Evolutionary conservation across 2,329 filamentous ascomycete species (phyloP), one percentile per base, ranked within the genome.

Genomic region (Furcasterigmium sp.): DNA sequence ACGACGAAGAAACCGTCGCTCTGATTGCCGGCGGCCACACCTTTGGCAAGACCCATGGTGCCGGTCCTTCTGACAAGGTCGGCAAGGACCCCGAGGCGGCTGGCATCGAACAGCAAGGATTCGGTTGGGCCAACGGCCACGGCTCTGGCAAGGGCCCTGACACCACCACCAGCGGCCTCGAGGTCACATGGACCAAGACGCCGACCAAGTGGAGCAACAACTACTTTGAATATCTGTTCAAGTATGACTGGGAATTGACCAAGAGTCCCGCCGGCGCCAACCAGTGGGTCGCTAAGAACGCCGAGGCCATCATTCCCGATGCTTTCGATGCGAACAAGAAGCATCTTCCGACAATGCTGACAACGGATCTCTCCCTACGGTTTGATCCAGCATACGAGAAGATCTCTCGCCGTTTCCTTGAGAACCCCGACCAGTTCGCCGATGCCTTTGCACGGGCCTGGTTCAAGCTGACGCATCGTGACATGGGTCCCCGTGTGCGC

Each of bases 391-490:
- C 53, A 8, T 91, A 87, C 67, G 82, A 85, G 68, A 88, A 88
- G 77, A 86, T 91, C 59, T 77, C 83, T 15, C 78, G 81, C 42
- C 76, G 74, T 54, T 90, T 81, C 76, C 68, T 84, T 37, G 77
- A 80, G 52, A 68, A 90, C 65, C 82, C 82, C 2, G 74, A 85
- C 37, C 66, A 87, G 69, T 74, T 90, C 30, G 74, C 73, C 42
- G 80, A 88, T 47, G 81, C 76, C 8, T 91, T 90, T 56, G 72
- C 76, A 18, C 78, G 79, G 39, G 86, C 86, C 13, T 91, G 86
- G 86, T 91, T 87, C 78, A 90, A 91, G 78, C 76, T 91, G 34
- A 72, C 85, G 26, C 86, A 91, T 69, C 85, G 86, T 68, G 86
- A 90, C 61, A 77, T 91, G 67, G 86, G 86, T 14, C 86, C 86